Base-by-base conservation (phyloP, 129 eudicot species). In the Flaveria bidentis region DNA sequence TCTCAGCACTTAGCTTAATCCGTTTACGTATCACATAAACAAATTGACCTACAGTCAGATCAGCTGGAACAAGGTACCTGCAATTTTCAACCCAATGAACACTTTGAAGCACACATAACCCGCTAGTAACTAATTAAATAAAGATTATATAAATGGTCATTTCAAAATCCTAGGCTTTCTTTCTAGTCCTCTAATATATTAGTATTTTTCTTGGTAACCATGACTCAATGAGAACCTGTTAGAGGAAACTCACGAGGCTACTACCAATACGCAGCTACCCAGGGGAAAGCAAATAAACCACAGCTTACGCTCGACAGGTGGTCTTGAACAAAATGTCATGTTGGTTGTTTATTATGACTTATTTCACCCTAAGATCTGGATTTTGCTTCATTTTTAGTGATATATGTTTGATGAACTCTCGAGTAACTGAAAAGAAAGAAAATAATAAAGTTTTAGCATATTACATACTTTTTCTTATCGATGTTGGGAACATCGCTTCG, bases 21-120 rank as follows among this genome's bases (percentile, higher is more conserved):
- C 98, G 88, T 36, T 93, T 93, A 53, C 96, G 95, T 22, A 93
- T 85, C 47, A 93, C 98, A 76, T 90, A 93, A 8, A 93, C 98
- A 80, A 93, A 93, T 80, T 93, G 96, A 65, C 98, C 98, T 14
- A 93, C 95, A 1, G 96, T 90, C 89, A 93, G 82, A 70, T 93
- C 98, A 25, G 98, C 92, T 14, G 98, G 98, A 67, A 93, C 98
- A 17, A 93, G 95, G 73, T 90, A 93, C 85, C 98, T 90, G 88
- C 16, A 58, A 9, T 58, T 20, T 9, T 58, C 47, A 78, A 67
- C 39, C 22, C 55, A 50, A 49, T 26, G 68, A 62, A 28, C 20
- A 28, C 11, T 15, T 6, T 28, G 0, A 62, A 28, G 65, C 65
- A 53, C 15, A 12, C n/a, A 9, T 8, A 55, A 6, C 13, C 61